Base-by-base conservation (phyloP, 2,329 filamentous ascomycete species). In the Arthrobotrys entomopaga region DNA sequence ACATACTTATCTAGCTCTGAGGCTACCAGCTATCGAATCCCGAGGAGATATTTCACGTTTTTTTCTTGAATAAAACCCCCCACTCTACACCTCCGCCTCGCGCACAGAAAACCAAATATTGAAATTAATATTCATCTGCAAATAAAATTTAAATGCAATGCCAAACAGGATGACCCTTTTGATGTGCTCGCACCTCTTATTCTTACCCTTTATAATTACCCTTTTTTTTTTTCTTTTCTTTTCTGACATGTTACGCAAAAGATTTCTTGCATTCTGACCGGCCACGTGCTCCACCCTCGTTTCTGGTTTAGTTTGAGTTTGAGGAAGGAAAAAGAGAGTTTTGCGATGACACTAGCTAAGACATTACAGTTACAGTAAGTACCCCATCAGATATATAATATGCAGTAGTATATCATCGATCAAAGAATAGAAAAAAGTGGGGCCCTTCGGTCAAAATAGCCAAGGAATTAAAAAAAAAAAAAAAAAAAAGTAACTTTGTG, bases 181-280 rank as follows among this genome's bases (percentile, higher is more conserved):
- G 50, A 26, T 42, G 34, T 26, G 46, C 56, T 60, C 46, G 46
- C 46, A 24, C 49, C 56, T 34, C n/a, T n/a, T n/a, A n/a, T n/a
- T n/a, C n/a, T n/a, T n/a, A n/a, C n/a, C n/a, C n/a, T n/a, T n/a
- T n/a, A n/a, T 60, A 19, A 43, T 54, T 42, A 46, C 10, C 7
- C 11, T 1, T 48, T 43, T 29, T 11, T 7, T 34, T 15, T 13
- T 29, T 57, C 20, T 46, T 42, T 46, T 53, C 11, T 52, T 24
- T 24, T 67, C 54, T 69, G 65, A 69, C 65, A 69, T 69, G 65
- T 69, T 69, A 61, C 65, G 65, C 65, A 69, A 69, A 69, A 69
- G 46, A 61, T 67, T 67, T 67, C 64, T 58, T 67, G 64, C 64
- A 60, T 40, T 61, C 61, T 61, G 65, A 69, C 65, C 65, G 65